Evolutionary conservation across 371 early-diverging fungal genomes (phyloP).

Genomic region (Apophysomyces trapeziformis): DNA sequence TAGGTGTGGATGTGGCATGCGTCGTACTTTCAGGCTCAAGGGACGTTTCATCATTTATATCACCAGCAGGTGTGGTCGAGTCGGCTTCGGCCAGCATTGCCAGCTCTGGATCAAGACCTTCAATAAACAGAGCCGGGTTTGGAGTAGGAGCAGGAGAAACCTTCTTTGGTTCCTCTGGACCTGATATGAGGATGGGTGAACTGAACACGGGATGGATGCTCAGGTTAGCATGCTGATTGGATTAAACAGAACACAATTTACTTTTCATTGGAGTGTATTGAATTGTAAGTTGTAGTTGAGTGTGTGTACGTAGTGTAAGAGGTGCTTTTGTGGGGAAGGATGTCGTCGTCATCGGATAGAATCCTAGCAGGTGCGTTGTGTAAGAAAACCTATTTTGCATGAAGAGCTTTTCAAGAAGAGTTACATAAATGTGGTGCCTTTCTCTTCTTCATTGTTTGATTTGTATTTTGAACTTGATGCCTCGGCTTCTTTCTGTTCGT

Average conservation of each 20-base stretch:
- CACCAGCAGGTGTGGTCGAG: not conserved
- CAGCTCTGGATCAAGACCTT: conserved; percentile 48
- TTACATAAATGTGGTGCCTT: conserved; percentile 4
- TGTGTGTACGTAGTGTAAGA: not conserved
- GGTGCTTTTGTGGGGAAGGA: not conserved
- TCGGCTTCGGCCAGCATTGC: conserved; percentile 14
- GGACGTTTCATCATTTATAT: not conserved
- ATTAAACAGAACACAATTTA: not conserved
- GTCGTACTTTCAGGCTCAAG: not conserved
- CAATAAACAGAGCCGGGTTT: conserved; percentile 13
- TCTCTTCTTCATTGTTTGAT: not conserved
- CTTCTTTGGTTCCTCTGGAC: not conserved
- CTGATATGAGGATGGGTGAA: not conserved
- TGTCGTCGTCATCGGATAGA: conserved; percentile 3
- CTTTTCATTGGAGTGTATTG: not conserved
- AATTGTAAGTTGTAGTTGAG: not conserved
- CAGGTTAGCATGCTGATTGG: not conserved
- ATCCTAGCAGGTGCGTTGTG: not conserved
- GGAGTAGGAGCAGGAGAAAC: not conserved
- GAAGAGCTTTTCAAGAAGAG: too few species aligned
- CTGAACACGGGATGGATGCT: too few species aligned
- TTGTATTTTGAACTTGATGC: not conserved
- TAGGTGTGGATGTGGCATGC: conserved; percentile 6
- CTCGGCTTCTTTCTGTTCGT: too few species aligned
- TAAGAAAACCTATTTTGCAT: not conserved